phyloP scores from a whole-genome alignment of 2,329 filamentous ascomycete genomes.

The Pseudogymnoascus sp. region DNA sequence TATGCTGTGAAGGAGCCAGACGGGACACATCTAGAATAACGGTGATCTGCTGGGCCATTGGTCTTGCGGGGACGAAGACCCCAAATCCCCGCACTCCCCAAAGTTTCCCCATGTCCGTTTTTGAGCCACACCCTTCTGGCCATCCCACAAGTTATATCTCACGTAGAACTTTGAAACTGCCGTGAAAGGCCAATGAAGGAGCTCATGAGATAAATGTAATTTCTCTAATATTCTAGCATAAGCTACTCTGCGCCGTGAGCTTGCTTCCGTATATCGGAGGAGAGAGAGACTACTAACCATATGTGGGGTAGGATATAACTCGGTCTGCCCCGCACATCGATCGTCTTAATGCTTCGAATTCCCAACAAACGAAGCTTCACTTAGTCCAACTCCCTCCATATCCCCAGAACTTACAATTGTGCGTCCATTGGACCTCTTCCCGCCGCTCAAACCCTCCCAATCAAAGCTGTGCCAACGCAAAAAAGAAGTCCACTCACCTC shows the following conservation, averaged over 20 bases:
- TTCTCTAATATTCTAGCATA: not conserved
- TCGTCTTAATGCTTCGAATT: not conserved
- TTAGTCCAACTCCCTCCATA: not conserved
- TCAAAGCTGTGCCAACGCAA: not conserved
- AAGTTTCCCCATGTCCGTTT: not conserved
- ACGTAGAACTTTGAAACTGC: not conserved
- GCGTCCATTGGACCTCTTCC: not conserved
- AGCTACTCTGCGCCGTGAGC: not conserved
- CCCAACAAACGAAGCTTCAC: not conserved
- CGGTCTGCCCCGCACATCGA: conserved; percentile 1
- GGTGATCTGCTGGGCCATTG: not conserved
- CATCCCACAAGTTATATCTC: not conserved
- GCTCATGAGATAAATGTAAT: not conserved
- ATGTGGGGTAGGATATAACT: not conserved
- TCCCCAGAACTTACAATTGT: not conserved
- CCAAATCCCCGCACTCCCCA: conserved; percentile 5
- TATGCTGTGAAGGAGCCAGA: not conserved
- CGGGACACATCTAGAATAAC: not conserved
- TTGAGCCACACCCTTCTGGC: not conserved
- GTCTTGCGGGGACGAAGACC: not conserved
- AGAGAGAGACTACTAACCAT: not conserved
- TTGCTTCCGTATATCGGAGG: not conserved
- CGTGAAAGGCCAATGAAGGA: not conserved
- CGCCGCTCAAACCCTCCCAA: not conserved
- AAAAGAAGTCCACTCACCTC: not conserved